Conservation (phyloP, 1,284 basidiomycete genomes). For the Meira nashicola region DNA sequence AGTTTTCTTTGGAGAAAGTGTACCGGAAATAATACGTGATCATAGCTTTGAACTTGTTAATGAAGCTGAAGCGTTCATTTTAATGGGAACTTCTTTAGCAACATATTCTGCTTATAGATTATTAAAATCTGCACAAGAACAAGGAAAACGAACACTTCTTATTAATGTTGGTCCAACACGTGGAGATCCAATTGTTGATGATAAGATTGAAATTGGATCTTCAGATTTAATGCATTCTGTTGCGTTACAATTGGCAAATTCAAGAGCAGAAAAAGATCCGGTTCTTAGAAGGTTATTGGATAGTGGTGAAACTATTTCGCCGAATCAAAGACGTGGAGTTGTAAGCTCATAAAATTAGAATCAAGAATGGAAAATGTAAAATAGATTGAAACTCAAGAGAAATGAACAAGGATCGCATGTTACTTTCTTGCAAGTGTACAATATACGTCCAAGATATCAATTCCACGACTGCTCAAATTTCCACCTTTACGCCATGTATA, state of each 20-base stretch:
- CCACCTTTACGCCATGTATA: no score
- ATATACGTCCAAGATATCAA: no score
- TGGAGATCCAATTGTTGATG: constrained; percentile 33
- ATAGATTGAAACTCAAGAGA: not conserved
- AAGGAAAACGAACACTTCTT: constrained; percentile 34
- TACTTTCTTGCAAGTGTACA: no score
- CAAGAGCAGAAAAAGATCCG: constrained; percentile 22
- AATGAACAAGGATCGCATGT: no score
- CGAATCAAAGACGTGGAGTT: not conserved
- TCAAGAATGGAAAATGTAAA: not conserved
- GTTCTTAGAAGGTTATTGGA: constrained; percentile 27
- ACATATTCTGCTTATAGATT: constrained; percentile 51
- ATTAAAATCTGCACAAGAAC: constrained; percentile 40
- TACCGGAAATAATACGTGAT: constrained; percentile 34
- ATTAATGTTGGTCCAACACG: constrained; percentile 49
- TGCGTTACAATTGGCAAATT: constrained; percentile 17
- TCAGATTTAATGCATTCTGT: constrained; percentile 35
- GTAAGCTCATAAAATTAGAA: not conserved
- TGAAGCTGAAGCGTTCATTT: constrained; percentile 32
- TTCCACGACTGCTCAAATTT: no score
- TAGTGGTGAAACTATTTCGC: constrained; percentile 20
- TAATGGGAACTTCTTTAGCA: constrained; percentile 47
- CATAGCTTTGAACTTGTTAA: constrained; percentile 28
- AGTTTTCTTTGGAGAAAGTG: constrained; percentile 51
- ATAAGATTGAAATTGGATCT: constrained; percentile 44